These are phyloP conservation scores for Cystobasidium slooffiae DNA, from an alignment of 1,284 basidiomycete genomes.

Conservation along the genomic window DNA sequence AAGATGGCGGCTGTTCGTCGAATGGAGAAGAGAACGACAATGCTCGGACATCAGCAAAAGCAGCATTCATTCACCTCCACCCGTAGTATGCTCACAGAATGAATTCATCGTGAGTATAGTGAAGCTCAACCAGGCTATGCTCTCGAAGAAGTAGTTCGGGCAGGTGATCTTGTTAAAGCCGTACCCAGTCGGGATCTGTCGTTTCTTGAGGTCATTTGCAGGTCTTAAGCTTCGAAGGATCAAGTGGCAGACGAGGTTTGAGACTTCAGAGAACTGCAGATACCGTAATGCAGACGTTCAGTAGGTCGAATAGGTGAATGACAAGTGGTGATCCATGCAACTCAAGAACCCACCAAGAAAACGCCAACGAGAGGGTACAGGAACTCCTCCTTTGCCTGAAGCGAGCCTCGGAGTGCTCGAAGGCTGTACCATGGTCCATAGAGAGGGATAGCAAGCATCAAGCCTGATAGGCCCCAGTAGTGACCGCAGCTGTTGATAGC, in stretches of 20 bases:
- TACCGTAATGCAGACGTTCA: not conserved
- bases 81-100: conserved; percentile 64
- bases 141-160: conserved; percentile 96
- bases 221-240: conserved; percentile 76
- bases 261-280: conserved; percentile 77
- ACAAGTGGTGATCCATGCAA: conserved; percentile 1
- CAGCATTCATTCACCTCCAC: not conserved
- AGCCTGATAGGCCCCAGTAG: conserved; percentile 82
- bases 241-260: conserved; percentile 82
- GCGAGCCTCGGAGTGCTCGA: conserved; percentile 68
- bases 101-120: conserved; percentile 77
- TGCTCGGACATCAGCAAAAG: not conserved
- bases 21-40: not conserved
- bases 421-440: conserved; percentile 73
- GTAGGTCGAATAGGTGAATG: not conserved
- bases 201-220: conserved; percentile 75
- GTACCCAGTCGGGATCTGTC: conserved; percentile 81
- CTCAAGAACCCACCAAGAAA: conserved; percentile 66
- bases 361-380: conserved; percentile 69
- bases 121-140: conserved; percentile 74
- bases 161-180: conserved; percentile 84
- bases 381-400: conserved; percentile 71
- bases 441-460: conserved; percentile 75
- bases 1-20: conserved; percentile 71
- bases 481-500: conserved; percentile 70